These are phyloP conservation scores for Setaria viridis DNA, from an alignment of 202 grass and related monocot genomes.

Conservation along the genomic window DNA sequence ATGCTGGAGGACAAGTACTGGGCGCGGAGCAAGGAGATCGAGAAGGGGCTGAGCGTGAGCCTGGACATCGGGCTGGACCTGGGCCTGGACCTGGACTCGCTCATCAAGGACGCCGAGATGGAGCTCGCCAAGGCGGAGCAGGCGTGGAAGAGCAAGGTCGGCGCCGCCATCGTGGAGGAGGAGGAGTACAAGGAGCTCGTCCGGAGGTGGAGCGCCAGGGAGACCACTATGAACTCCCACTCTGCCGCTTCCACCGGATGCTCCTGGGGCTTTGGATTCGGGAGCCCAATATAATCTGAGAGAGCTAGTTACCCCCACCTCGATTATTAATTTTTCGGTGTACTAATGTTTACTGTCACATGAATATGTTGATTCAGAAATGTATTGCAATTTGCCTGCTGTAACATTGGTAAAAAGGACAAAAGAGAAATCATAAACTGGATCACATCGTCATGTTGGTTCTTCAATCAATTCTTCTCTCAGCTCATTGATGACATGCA, in stretches of 20 bases:
- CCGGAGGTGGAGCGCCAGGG: conserved; percentile 60
- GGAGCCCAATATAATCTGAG: conserved; percentile 65
- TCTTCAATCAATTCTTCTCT: not conserved
- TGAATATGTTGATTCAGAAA: not conserved
- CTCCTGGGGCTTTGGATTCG: conserved; percentile 63
- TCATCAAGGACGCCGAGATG: conserved; percentile 84
- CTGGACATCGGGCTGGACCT: conserved; percentile 66
- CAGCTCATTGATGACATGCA: not conserved
- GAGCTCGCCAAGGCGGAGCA: conserved; percentile 78
- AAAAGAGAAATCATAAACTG: not conserved
- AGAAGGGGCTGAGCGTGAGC: conserved; percentile 65
- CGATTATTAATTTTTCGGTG: not conserved
- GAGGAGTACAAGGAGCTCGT: conserved; percentile 88
- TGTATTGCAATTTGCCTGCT: not conserved
- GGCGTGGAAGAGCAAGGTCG: conserved; percentile 77
- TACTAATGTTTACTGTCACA: not conserved
- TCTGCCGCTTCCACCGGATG: conserved; percentile 38
- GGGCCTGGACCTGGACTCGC: conserved; percentile 58
- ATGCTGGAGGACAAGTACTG: conserved; percentile 84
- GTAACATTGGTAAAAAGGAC: not conserved
- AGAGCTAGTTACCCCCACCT: not conserved
- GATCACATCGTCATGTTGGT: not conserved
- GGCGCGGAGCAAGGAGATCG: conserved; percentile 73
- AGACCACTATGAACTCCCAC: not conserved
- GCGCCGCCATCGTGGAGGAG: conserved; percentile 74